These are phyloP conservation scores for Rhododendron molle DNA, from an alignment of 148 eudicot genomes.

Conservation along the genomic window DNA sequence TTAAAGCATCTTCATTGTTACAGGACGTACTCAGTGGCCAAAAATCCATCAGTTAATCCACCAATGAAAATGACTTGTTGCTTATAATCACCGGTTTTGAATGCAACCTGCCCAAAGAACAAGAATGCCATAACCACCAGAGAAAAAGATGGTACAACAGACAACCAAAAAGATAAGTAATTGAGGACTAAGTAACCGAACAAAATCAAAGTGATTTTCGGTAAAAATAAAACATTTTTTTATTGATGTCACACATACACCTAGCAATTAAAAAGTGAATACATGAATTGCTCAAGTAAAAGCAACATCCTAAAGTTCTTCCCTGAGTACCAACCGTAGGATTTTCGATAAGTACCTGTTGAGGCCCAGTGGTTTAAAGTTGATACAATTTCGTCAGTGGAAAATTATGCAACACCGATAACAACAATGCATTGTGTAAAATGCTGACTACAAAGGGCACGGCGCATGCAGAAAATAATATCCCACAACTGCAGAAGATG, in stretches of 20 bases:
- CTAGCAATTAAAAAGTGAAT: not conserved
- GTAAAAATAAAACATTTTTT: not conserved
- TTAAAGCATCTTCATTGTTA: not conserved
- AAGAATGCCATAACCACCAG: not conserved
- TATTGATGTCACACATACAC: not conserved
- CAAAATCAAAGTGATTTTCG: not conserved
- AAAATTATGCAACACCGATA: not conserved
- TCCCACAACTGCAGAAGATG: not conserved
- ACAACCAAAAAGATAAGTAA: not conserved
- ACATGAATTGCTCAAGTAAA: not conserved
- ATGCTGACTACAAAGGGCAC: not conserved
- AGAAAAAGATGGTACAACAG: not conserved
- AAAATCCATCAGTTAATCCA: conserved; percentile 89
- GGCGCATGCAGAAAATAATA: not conserved
- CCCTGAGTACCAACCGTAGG: not conserved
- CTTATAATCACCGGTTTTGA: conserved; percentile 80
- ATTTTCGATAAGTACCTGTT: not conserved
- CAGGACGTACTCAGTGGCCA: conserved; percentile 88
- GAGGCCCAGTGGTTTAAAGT: not conserved
- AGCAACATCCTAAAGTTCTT: not conserved
- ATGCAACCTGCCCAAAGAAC: conserved; percentile 68
- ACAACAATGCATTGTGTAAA: not conserved
- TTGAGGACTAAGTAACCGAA: not conserved
- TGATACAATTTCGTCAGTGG: not conserved
- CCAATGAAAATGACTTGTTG: conserved; percentile 90